These are phyloP conservation scores for Nakaseomyces kungkrabaensis DNA, from an alignment of 1,139 yeast species.

Conservation along the genomic window DNA sequence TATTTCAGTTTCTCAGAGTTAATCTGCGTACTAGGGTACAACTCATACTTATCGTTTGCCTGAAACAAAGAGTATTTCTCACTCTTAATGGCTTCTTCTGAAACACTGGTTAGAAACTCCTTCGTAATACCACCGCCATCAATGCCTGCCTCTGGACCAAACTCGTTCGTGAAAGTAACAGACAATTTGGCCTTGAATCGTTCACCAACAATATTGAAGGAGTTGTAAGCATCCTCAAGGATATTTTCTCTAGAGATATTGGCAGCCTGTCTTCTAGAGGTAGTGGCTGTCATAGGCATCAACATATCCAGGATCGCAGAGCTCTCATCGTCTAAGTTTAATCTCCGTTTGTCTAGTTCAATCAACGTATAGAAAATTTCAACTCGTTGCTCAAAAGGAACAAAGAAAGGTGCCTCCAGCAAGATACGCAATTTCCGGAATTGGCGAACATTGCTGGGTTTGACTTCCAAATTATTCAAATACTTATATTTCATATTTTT, in stretches of 20 bases:
- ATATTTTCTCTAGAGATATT: slow-evolving; percentile 58
- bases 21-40: slow-evolving; percentile 45
- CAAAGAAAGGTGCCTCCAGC: slow-evolving; percentile 63
- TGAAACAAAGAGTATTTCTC: slow-evolving; percentile 39
- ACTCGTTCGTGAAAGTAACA: slow-evolving; percentile 60
- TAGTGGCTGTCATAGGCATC: slow-evolving; percentile 11
- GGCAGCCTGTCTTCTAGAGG: slow-evolving; percentile 33
- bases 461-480: slow-evolving; percentile 9
- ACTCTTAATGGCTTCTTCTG: slow-evolving; percentile 54
- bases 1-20: slow-evolving; percentile 32
- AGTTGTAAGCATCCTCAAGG: slow-evolving; percentile 63
- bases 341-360: slow-evolving; percentile 38
- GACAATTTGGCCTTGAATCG: slow-evolving; percentile 50
- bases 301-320: slow-evolving; percentile 13
- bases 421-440: slow-evolving; percentile 40
- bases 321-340: slow-evolving; percentile 19
- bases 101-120: slow-evolving; percentile 71
- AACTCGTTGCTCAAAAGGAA: slow-evolving; percentile 68
- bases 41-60: slow-evolving; percentile 46
- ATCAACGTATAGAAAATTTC: slow-evolving; percentile 59
- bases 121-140: slow-evolving; percentile 97
- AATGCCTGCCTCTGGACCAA: slow-evolving; percentile 74
- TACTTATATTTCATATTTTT: slow-evolving; percentile 10
- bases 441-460: slow-evolving; percentile 9
- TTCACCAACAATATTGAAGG: slow-evolving; percentile 39